Evolutionary conservation across 352 stramenopile species (phyloP).

Genomic region (Globisporangium cederbergense): DNA sequence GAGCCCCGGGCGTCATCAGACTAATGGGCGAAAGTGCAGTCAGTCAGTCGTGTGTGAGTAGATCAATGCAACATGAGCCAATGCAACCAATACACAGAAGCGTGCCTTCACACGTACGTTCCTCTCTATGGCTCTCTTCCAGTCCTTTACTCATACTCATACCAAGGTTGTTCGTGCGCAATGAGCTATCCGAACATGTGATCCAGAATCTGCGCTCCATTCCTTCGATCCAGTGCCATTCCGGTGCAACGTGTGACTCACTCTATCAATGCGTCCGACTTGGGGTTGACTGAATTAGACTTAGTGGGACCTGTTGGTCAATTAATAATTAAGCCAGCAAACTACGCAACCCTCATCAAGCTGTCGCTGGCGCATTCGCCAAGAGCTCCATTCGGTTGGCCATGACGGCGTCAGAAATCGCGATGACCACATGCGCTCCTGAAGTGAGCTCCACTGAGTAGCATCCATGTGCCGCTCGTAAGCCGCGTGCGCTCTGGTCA

Average conservation of each 20-base stretch:
- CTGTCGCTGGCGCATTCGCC: not conserved
- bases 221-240: not conserved
- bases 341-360: not conserved
- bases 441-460: too few species aligned
- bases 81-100: conserved; percentile 4
- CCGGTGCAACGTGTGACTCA: not conserved
- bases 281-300: not conserved
- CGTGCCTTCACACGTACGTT: too few species aligned
- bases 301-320: not conserved
- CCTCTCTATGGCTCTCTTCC: too few species aligned
- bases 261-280: not conserved
- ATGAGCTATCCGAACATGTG: not conserved
- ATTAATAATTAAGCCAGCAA: not conserved
- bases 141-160: too few species aligned
- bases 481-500: not conserved
- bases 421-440: not conserved
- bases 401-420: not conserved
- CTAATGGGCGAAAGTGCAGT: not conserved
- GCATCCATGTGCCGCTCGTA: too few species aligned
- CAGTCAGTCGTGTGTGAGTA: not conserved
- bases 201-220: not conserved
- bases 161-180: too few species aligned
- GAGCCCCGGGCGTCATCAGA: not conserved
- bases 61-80: not conserved
- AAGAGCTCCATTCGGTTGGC: not conserved